Evolutionary conservation across 2,329 filamentous ascomycete species (phyloP).

Genomic region (Trichoderma afroharzianum): DNA sequence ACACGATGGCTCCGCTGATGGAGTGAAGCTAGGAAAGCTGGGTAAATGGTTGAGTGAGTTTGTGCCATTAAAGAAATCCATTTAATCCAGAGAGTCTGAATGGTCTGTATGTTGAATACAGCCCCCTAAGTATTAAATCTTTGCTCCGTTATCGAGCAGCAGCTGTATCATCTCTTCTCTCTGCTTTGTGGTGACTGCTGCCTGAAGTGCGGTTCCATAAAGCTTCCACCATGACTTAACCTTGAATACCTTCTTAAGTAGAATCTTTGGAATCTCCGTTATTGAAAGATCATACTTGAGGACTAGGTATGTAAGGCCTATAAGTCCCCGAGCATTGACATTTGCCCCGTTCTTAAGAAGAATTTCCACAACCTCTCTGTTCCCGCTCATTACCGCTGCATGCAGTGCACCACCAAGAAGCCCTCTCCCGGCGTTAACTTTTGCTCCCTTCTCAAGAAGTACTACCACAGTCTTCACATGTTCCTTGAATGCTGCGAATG

Average conservation of each 20-base stretch:
- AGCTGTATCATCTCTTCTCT: not conserved
- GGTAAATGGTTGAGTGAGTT: not conserved
- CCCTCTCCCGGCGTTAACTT: too few species aligned
- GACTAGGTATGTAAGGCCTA: not conserved
- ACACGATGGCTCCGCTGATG: not conserved
- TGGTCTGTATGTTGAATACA: not conserved
- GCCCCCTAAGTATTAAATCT: not conserved
- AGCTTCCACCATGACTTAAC: not conserved
- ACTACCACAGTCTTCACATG: too few species aligned
- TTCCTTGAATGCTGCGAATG: not conserved
- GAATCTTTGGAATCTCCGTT: not conserved
- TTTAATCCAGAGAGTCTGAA: not conserved
- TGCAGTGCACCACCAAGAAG: too few species aligned
- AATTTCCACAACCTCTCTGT: too few species aligned
- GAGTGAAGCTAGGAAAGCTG: not conserved
- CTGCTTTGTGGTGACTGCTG: not conserved
- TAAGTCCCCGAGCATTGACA: not conserved
- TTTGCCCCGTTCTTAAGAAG: too few species aligned
- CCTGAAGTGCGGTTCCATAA: not conserved
- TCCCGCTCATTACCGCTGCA: too few species aligned
- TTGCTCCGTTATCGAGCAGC: not conserved
- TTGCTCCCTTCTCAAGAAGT: not conserved
- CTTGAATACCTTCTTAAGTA: not conserved
- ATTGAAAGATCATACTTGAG: too few species aligned
- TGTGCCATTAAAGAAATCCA: accelerated